These are phyloP conservation scores for Danielia reshetovae DNA, from an alignment of 805 yeast species.

Conservation along the genomic window DNA sequence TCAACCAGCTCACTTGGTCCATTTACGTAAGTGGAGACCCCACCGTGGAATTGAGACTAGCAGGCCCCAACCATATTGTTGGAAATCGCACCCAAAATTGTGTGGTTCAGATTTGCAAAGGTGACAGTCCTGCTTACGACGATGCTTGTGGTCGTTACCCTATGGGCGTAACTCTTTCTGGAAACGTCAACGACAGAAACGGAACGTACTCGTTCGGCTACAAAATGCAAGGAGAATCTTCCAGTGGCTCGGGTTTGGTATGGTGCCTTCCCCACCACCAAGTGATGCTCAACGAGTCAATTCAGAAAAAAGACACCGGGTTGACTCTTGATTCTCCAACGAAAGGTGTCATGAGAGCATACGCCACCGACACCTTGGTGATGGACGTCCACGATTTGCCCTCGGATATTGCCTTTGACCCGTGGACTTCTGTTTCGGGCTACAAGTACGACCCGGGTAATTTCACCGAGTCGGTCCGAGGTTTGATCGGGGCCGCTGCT, in stretches of 20 bases:
- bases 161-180: slow-evolving; percentile 40
- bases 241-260: slow-evolving; percentile 31
- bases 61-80: slow-evolving; percentile 36
- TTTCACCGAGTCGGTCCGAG: slow-evolving; percentile 29
- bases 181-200: slow-evolving; percentile 27
- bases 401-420: slow-evolving; percentile 41
- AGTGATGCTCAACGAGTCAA: slow-evolving; percentile 29
- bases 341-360: slow-evolving; percentile 47
- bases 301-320: slow-evolving; percentile 25
- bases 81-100: slow-evolving; percentile 24
- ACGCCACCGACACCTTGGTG: slow-evolving; percentile 33
- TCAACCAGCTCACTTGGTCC: slow-evolving; percentile 61
- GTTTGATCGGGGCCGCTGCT: slow-evolving; percentile 45
- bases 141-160: slow-evolving; percentile 61
- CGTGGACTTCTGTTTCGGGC: slow-evolving; percentile 46
- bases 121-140: slow-evolving; percentile 46
- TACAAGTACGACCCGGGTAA: slow-evolving; percentile 6
- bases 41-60: slow-evolving; percentile 23
- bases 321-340: slow-evolving; percentile 45
- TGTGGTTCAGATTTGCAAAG: slow-evolving; percentile 55
- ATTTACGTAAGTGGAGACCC: slow-evolving; percentile 51
- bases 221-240: slow-evolving; percentile 22
- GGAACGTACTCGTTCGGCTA: slow-evolving; percentile 30
- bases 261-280: slow-evolving; percentile 54
- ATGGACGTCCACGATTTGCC: slow-evolving; percentile 43